A percentile compares a stretch with the other conserved stretches of the same genome.
Conservation (phyloP, 768 basidiomycete species). For the Krasilnikovozyma curviuscula region DNA sequence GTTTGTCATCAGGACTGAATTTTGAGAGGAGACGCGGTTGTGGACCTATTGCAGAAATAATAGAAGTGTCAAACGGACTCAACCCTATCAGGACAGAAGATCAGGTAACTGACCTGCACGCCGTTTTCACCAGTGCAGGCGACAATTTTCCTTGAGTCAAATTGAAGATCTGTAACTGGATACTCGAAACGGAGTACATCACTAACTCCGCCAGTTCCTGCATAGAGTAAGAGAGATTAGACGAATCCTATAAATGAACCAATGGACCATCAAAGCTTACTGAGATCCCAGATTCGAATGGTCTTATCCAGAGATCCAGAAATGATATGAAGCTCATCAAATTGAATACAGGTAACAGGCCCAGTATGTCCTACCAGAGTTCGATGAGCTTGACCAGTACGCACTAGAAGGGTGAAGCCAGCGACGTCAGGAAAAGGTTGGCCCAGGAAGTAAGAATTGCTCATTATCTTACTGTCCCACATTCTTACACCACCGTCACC, state of each 20-base stretch:
- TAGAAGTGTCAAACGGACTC: slow-evolving; percentile 1
- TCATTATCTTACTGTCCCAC: slow-evolving; percentile 80
- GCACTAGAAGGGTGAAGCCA: slow-evolving; percentile 42
- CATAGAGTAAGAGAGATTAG: slow-evolving; percentile 35
- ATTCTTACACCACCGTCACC: slow-evolving; percentile 93
- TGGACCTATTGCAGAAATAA: slow-evolving; percentile 41
- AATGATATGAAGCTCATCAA: slow-evolving; percentile 84
- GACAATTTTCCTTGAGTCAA: slow-evolving; percentile 82
- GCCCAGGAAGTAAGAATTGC: background rate
- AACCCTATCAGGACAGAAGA: background rate
- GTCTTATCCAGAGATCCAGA: slow-evolving; percentile 89
- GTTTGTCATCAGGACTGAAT: slow-evolving; percentile 64
- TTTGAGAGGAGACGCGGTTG: slow-evolving; percentile 81
- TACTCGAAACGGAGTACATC: slow-evolving; percentile 84
- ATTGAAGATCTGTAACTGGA: slow-evolving; percentile 76
- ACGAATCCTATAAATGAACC: background rate
- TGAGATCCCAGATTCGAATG: slow-evolving; percentile 41
- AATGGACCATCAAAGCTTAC: no score
- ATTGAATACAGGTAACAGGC: slow-evolving; percentile 80
- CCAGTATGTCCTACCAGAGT: slow-evolving; percentile 81
- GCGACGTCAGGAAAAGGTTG: background rate
- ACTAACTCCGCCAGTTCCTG: slow-evolving; percentile 86
- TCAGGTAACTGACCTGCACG: slow-evolving; percentile 42
- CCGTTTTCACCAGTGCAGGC: slow-evolving; percentile 86
- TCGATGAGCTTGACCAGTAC: slow-evolving; percentile 88